Percentiles rank a stretch among this genome's conserved stretches.
phyloP scores from a whole-genome alignment of 129 eudicot genomes.

The Smallanthus sonchifolius region DNA sequence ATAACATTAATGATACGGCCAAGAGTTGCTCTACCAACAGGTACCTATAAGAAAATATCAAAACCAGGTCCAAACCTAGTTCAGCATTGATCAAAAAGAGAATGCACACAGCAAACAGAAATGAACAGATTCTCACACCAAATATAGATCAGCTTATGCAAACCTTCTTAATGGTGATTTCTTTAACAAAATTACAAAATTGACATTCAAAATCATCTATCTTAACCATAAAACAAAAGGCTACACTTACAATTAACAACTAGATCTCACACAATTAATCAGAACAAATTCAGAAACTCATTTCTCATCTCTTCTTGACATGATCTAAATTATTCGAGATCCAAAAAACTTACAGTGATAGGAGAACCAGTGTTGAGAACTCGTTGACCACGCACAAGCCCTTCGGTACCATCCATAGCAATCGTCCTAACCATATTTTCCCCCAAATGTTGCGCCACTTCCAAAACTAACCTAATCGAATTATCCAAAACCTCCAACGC shows the following conservation, averaged over 20 bases:
- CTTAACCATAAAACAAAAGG: not conserved
- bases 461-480: constrained; percentile 62
- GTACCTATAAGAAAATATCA: not conserved
- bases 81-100: too few species aligned
- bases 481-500: constrained; percentile 71
- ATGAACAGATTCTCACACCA: not conserved
- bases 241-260: not conserved
- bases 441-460: constrained; percentile 77
- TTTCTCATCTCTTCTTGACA: not conserved
- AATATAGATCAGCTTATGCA: not conserved
- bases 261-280: not conserved
- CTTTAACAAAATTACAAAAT: too few species aligned
- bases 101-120: too few species aligned
- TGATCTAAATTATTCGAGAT: not conserved
- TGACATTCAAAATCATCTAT: not conserved
- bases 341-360: constrained; percentile 10
- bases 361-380: constrained; percentile 22
- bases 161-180: not conserved
- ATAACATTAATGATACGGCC: too few species aligned
- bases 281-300: not conserved
- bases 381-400: constrained; percentile 22
- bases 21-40: constrained; percentile 22
- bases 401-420: constrained; percentile 68
- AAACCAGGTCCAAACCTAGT: not conserved
- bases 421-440: constrained; percentile 37